A percentile compares a stretch with the other conserved stretches of the same genome.
These are phyloP conservation scores for Cadophora malorum DNA, from an alignment of 2,329 filamentous ascomycete species.

Conservation along the genomic window DNA sequence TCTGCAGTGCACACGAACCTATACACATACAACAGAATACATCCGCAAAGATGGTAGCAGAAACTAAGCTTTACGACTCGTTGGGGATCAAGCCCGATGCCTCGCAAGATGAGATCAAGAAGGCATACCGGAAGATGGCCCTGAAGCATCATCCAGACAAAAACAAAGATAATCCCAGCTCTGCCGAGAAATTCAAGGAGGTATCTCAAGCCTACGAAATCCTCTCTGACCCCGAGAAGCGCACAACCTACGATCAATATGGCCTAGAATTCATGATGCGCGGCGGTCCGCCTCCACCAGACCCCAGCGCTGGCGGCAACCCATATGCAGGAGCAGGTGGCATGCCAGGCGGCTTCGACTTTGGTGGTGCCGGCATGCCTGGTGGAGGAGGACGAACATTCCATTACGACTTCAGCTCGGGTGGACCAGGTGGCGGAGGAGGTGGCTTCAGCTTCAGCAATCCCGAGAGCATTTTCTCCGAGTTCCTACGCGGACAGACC, in stretches of 20 bases:
- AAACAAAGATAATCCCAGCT: conserved; percentile 88
- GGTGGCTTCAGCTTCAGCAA: conserved; percentile 83
- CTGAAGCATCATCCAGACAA: conserved; percentile 97
- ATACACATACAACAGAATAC: conserved; percentile 7
- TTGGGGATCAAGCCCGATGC: conserved; percentile 81
- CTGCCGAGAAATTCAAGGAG: conserved; percentile 96
- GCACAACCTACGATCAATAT: conserved; percentile 92
- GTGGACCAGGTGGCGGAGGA: conserved; percentile 53
- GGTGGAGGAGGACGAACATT: conserved; percentile 57
- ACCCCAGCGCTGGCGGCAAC: conserved; percentile 58
- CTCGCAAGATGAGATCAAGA: conserved; percentile 94
- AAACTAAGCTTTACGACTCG: conserved; percentile 93
- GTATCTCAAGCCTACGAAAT: conserved; percentile 98
- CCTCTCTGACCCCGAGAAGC: conserved; percentile 94
- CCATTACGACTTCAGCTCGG: conserved; percentile 55
- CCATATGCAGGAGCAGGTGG: conserved; percentile 64
- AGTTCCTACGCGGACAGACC: conserved; percentile 73
- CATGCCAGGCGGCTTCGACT: conserved; percentile 59
- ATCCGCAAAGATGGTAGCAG: conserved; percentile 76
- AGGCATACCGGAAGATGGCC: conserved; percentile 91
- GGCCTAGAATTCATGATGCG: conserved; percentile 91
- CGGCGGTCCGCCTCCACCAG: conserved; percentile 75
- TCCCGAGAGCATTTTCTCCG: conserved; percentile 82
- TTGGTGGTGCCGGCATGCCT: conserved; percentile 55
- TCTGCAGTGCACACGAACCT: not conserved